phyloP scores from a whole-genome alignment of 202 grass and related monocot genomes.

The Panicum hallii region DNA sequence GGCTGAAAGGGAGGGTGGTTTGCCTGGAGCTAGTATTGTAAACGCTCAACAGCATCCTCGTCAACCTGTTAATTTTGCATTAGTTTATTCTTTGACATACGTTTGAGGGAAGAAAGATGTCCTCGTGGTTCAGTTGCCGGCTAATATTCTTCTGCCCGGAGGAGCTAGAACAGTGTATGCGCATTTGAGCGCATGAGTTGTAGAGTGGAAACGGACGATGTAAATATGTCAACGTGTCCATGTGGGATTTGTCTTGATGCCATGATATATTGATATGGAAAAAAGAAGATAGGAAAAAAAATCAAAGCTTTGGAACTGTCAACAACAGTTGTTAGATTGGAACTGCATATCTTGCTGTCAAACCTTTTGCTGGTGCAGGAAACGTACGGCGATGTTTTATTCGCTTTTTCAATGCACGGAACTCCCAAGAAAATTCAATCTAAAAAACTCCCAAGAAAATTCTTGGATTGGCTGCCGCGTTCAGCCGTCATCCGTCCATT shows the following conservation, averaged over 20 bases:
- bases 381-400: slow-evolving; percentile 10
- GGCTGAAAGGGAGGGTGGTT: slow-evolving; percentile 18
- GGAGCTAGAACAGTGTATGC: slow-evolving; percentile 31
- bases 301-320: slow-evolving; percentile 39
- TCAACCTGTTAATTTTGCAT: slow-evolving; percentile 35
- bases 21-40: slow-evolving; percentile 40
- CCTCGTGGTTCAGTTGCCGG: slow-evolving; percentile 26
- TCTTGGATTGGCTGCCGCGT: not conserved
- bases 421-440: slow-evolving; percentile 21
- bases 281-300: not conserved
- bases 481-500: slow-evolving; percentile 39
- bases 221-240: slow-evolving; percentile 49
- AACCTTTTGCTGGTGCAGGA: not conserved
- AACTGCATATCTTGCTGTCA: slow-evolving; percentile 33
- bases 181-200: slow-evolving; percentile 49
- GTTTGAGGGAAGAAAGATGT: not conserved
- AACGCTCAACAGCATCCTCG: slow-evolving; percentile 43
- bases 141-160: slow-evolving; percentile 44
- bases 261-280: slow-evolving; percentile 21
- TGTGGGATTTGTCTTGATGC: slow-evolving; percentile 29
- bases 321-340: slow-evolving; percentile 15
- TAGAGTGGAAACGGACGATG: slow-evolving; percentile 40
- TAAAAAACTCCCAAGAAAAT: slow-evolving; percentile 13
- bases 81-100: slow-evolving; percentile 55
- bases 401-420: slow-evolving; percentile 13